Evolutionary conservation across 352 stramenopile species (phyloP).

Genomic region (Pythium oligandrum): DNA sequence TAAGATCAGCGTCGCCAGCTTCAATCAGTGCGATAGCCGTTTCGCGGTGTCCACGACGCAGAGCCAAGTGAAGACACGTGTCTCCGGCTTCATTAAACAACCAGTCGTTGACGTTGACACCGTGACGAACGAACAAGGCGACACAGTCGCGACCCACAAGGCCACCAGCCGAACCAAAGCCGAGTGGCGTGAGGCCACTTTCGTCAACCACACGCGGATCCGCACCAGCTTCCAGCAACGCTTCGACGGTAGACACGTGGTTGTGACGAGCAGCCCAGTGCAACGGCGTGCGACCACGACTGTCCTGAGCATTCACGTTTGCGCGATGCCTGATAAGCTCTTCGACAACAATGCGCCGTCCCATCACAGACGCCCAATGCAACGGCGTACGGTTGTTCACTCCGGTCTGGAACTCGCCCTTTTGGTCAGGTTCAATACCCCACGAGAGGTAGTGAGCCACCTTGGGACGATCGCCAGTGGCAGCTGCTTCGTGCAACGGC

Average conservation of each 20-base stretch:
- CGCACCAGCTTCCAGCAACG: conserved; percentile 44
- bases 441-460: conserved; percentile 53
- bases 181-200: conserved; percentile 60
- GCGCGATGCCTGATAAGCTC: conserved; percentile 43
- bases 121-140: conserved; percentile 45
- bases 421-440: conserved; percentile 48
- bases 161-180: conserved; percentile 54
- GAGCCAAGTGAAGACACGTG: conserved; percentile 67
- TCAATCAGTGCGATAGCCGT: conserved; percentile 60
- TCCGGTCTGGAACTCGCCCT: conserved; percentile 68
- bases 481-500: conserved; percentile 62
- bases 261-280: conserved; percentile 80
- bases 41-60: conserved; percentile 53
- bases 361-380: conserved; percentile 77
- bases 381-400: conserved; percentile 55
- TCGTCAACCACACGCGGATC: conserved; percentile 50
- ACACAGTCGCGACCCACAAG: conserved; percentile 41
- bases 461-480: conserved; percentile 41
- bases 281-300: conserved; percentile 48
- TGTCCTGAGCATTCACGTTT: conserved; percentile 61
- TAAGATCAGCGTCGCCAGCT: conserved; percentile 48
- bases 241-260: conserved; percentile 43
- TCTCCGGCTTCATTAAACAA: conserved; percentile 49
- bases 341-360: conserved; percentile 39
- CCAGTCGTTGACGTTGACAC: conserved; percentile 41